phyloP scores from a whole-genome alignment of 1,284 basidiomycete species.

The Ceratobasidium theobromae region DNA sequence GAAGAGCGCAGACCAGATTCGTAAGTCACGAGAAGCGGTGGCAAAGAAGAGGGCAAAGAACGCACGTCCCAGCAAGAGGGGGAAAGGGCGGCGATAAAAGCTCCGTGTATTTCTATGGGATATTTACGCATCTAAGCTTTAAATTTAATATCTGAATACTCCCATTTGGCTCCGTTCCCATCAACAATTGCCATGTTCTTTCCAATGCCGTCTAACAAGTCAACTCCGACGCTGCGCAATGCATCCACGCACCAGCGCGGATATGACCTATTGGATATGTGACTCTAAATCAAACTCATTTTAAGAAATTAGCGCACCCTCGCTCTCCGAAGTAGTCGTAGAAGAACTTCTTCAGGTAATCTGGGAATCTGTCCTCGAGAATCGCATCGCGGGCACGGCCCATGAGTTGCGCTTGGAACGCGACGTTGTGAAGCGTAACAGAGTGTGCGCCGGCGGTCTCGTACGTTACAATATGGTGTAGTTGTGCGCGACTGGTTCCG shows the following conservation, averaged over 20 bases:
- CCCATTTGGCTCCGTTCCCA: slow-evolving; percentile 74
- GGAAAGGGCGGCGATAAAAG: slow-evolving; percentile 36
- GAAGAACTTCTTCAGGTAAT: slow-evolving; percentile 73
- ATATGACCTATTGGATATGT: slow-evolving; percentile 49
- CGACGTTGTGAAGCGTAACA: slow-evolving; percentile 75
- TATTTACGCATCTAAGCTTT: slow-evolving; percentile 3
- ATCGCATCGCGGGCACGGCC: slow-evolving; percentile 76
- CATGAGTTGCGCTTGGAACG: slow-evolving; percentile 81
- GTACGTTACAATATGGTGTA: slow-evolving; percentile 70
- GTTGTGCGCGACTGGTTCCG: slow-evolving; percentile 64
- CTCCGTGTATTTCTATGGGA: not conserved
- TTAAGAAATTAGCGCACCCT: slow-evolving; percentile 31
- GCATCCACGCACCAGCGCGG: slow-evolving; percentile 84
- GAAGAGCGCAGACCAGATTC: slow-evolving; percentile 81
- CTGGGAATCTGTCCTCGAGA: slow-evolving; percentile 69
- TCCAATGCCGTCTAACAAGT: slow-evolving; percentile 58
- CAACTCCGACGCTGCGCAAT: slow-evolving; percentile 70
- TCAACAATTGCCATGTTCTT: slow-evolving; percentile 51
- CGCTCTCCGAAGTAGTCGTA: slow-evolving; percentile 62
- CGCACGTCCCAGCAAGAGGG: slow-evolving; percentile 55
- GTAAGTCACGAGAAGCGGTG: slow-evolving; percentile 64
- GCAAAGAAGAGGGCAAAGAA: slow-evolving; percentile 74
- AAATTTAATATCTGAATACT: slow-evolving; percentile 53
- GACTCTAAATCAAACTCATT: not conserved
- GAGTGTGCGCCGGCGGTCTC: slow-evolving; percentile 81